Evolutionary conservation across 2,329 filamentous ascomycete genomes (phyloP).

Genomic region (Hirsutella rhossiliensis): DNA sequence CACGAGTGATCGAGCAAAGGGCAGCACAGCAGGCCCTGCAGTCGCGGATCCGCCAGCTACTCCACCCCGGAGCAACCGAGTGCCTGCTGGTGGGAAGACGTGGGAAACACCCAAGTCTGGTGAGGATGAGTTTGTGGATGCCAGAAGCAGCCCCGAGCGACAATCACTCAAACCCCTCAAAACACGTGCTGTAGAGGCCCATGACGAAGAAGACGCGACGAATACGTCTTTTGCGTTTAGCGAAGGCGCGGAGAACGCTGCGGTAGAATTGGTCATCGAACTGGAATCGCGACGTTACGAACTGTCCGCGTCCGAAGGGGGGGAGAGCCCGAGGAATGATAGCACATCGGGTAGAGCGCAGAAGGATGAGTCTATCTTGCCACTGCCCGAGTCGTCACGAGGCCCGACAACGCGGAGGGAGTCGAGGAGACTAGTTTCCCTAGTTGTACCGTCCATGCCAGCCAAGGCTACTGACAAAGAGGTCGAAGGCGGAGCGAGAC

Average conservation of each 20-base stretch:
- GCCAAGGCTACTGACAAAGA: constrained; percentile 1
- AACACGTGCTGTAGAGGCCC: neutral
- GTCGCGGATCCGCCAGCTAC: constrained; percentile 5
- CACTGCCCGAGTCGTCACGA: constrained; percentile 3
- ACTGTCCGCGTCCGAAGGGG: constrained; percentile 8
- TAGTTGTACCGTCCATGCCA: constrained; percentile 14
- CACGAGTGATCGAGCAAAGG: constrained; percentile 4
- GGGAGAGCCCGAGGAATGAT: constrained; percentile 8
- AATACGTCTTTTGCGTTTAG: constrained; percentile 27
- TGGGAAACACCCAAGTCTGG: constrained; percentile 29
- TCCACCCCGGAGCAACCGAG: constrained; percentile 8
- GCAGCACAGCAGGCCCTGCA: neutral
- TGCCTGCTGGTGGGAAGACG: constrained; percentile 2
- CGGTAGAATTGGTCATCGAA: constrained; percentile 36
- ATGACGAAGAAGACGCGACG: neutral
- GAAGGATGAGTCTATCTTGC: constrained; percentile 5
- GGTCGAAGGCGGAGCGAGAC: constrained; percentile 6
- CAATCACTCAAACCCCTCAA: constrained; percentile 3
- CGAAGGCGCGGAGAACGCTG: constrained; percentile 33
- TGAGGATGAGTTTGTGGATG: constrained; percentile 37
- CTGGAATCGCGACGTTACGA: constrained; percentile 28
- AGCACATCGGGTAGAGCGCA: neutral
- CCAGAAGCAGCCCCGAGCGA: constrained; percentile 28
- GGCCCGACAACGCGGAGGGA: constrained; percentile 4
- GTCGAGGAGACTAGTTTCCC: constrained; percentile 5